These are phyloP conservation scores for Cenococcum geophilum DNA, from an alignment of 495 filamentous ascomycete species.

Conservation along the genomic window DNA sequence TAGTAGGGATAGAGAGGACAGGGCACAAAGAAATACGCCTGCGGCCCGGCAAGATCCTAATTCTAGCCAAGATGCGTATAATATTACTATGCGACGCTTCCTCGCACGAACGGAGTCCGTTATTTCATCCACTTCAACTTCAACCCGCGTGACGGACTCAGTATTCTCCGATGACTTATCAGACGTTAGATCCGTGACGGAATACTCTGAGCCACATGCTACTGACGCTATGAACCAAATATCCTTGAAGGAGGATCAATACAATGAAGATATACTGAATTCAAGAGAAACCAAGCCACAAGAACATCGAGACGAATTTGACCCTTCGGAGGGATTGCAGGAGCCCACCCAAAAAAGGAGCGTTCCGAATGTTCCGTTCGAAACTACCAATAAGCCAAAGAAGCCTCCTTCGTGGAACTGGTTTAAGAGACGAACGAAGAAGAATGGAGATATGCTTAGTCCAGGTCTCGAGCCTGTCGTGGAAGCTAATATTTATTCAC, in stretches of 20 bases:
- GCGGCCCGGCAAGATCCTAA: not conserved
- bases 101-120: constrained; percentile 6
- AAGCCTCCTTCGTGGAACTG: not conserved
- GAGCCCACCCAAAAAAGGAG: not conserved
- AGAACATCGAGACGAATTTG: not conserved
- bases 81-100: constrained; percentile 8
- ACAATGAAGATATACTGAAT: too few relatives aligned
- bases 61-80: not conserved
- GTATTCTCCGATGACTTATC: constrained; percentile 6
- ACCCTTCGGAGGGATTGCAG: not conserved
- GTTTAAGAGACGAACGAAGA: not conserved
- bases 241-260: not conserved
- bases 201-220: not conserved
- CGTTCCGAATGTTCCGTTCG: too few relatives aligned
- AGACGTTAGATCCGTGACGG: not conserved
- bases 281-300: not conserved
- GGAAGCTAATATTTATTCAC: not conserved
- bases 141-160: constrained; percentile 9
- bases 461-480: not conserved
- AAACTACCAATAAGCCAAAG: not conserved
- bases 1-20: not conserved
- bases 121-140: constrained; percentile 2
- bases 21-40: not conserved
- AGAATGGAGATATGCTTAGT: not conserved
- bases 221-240: not conserved